Conservation (phyloP, 805 yeast species). For the Kregervanrija pseudodelftensis region DNA sequence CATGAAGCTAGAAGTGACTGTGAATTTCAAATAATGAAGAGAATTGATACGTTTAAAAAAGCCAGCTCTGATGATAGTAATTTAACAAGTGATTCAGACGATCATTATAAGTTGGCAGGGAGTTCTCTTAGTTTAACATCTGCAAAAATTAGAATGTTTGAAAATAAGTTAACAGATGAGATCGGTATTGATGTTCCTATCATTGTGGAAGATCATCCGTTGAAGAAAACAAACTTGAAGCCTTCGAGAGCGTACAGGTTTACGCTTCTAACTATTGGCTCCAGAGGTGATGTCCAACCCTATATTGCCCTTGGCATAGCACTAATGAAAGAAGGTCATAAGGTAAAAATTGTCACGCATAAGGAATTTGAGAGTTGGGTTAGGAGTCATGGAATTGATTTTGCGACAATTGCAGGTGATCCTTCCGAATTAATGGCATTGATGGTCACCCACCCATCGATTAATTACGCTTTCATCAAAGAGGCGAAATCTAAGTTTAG, state of each 20-base stretch:
- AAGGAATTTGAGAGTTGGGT: conserved; percentile 76
- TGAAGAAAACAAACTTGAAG: conserved; percentile 30
- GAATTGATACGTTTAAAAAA: conserved; percentile 36
- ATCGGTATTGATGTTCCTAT: conserved; percentile 64
- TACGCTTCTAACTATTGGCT: conserved; percentile 81
- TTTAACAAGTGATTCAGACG: conserved; percentile 11
- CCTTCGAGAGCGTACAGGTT: conserved; percentile 53
- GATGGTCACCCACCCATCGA: conserved; percentile 86
- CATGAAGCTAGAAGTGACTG: conserved; percentile 66
- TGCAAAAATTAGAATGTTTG: conserved; percentile 61
- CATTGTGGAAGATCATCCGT: conserved; percentile 58
- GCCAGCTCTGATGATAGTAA: conserved; percentile 2
- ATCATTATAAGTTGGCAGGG: conserved; percentile 26
- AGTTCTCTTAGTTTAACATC: conserved; percentile 32
- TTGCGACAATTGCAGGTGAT: conserved; percentile 79
- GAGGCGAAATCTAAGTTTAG: conserved; percentile 79
- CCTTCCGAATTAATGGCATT: conserved; percentile 88
- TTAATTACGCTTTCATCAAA: conserved; percentile 72
- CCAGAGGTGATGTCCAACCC: conserved; percentile 96
- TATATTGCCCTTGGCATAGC: conserved; percentile 87
- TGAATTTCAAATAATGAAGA: conserved; percentile 43
- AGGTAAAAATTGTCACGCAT: conserved; percentile 81
- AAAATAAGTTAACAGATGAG: conserved; percentile 53
- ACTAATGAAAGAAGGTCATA: conserved; percentile 71
- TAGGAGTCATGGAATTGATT: conserved; percentile 54